Percentiles rank a stretch among this genome's conserved stretches.
These are phyloP conservation scores for Alliaria petiolata DNA, from an alignment of 345 rosid species.

Conservation along the genomic window DNA sequence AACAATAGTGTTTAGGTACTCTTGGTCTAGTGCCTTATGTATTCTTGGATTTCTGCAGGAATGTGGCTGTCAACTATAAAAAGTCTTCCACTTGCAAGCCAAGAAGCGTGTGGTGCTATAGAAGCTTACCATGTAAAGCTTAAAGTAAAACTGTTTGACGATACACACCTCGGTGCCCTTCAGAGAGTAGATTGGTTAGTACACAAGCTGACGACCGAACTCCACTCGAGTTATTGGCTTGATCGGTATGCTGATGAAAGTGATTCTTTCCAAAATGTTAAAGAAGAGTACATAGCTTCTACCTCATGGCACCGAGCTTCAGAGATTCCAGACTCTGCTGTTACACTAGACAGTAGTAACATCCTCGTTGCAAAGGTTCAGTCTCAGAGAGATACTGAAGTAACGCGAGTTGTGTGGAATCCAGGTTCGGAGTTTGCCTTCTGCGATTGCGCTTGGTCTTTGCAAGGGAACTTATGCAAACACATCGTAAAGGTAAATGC, in stretches of 20 bases:
- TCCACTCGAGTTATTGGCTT: conserved; percentile 94
- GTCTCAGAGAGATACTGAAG: conserved; percentile 57
- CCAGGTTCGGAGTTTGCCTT: conserved; percentile 94
- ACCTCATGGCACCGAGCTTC: conserved; percentile 91
- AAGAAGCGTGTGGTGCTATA: conserved; percentile 92
- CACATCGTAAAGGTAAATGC: conserved; percentile 85
- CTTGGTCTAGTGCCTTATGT: too few relatives aligned
- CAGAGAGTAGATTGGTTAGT: conserved; percentile 96
- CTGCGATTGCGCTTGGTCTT: conserved; percentile 87
- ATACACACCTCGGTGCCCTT: conserved; percentile 90
- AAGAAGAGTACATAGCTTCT: conserved; percentile 87
- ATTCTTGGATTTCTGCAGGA: conserved; percentile 40
- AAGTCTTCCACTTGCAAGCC: conserved; percentile 92
- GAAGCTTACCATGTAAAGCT: conserved; percentile 97
- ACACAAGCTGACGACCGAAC: conserved; percentile 86
- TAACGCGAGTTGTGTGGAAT: conserved; percentile 69
- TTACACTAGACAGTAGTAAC: conserved; percentile 50
- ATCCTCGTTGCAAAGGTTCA: conserved; percentile 58
- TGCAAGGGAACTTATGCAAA: conserved; percentile 94
- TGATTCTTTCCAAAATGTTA: conserved; percentile 78
- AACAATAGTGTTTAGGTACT: not conserved
- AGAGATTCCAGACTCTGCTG: conserved; percentile 76
- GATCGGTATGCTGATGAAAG: conserved; percentile 92
- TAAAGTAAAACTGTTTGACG: conserved; percentile 77
- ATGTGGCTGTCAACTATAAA: conserved; percentile 90